Evolutionary conservation across 768 basidiomycete genomes (phyloP).

Genomic region (Xerocomus potaroensis): DNA sequence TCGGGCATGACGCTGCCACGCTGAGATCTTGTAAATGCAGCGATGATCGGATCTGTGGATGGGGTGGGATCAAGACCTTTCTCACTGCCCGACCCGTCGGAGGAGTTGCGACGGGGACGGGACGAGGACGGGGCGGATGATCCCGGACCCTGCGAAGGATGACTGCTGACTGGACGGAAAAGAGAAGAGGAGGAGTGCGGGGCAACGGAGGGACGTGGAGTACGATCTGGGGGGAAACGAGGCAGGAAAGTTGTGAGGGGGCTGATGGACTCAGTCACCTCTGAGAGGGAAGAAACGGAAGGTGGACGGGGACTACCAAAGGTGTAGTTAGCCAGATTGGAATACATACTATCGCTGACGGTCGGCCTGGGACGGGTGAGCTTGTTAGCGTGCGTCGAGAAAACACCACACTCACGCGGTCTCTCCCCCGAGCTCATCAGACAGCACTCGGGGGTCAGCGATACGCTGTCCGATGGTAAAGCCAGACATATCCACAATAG

Average conservation of each 20-base stretch:
- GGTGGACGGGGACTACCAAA: conserved; percentile 34
- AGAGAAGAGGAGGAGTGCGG: background rate
- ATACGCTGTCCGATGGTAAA: conserved; percentile 24
- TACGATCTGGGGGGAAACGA: conserved; percentile 35
- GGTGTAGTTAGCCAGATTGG: conserved; percentile 38
- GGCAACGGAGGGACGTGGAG: conserved; percentile 43
- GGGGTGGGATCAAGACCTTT: conserved; percentile 36
- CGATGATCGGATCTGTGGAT: conserved; percentile 30
- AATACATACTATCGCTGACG: conserved; percentile 37
- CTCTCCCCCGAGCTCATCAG: conserved; percentile 22
- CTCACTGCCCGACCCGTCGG: conserved; percentile 27
- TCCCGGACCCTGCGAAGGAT: conserved; percentile 30
- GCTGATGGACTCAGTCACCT: conserved; percentile 27
- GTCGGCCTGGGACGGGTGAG: background rate
- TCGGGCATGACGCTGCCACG: conserved; percentile 33
- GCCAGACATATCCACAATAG: conserved; percentile 13
- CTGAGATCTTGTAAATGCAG: conserved; percentile 14
- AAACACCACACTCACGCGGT: background rate
- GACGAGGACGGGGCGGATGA: conserved; percentile 18
- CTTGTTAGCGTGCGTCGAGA: background rate
- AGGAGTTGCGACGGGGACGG: conserved; percentile 12
- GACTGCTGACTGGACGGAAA: conserved; percentile 27
- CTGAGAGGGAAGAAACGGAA: conserved; percentile 15
- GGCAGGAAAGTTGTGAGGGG: conserved; percentile 29
- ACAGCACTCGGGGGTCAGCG: conserved; percentile 26